These are phyloP conservation scores for Pythium phragmiticola DNA, from an alignment of 352 stramenopile genomes.

Conservation along the genomic window DNA sequence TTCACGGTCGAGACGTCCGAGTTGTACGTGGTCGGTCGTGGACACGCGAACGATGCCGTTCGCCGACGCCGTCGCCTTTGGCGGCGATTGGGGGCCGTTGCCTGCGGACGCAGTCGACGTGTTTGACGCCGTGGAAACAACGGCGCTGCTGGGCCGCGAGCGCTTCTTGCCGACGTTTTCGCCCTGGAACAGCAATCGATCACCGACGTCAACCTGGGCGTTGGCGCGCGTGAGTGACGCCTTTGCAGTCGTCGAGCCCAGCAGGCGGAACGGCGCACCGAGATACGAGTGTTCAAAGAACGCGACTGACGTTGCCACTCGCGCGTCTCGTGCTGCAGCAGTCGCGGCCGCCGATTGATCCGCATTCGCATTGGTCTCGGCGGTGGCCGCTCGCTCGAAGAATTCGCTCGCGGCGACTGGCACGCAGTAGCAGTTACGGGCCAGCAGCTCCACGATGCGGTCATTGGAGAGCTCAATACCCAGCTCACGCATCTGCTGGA, in stretches of 20 bases:
- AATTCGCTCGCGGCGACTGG: constrained; percentile 64
- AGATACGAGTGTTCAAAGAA: constrained; percentile 39
- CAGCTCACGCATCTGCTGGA: constrained; percentile 73
- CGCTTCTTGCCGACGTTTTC: constrained; percentile 77
- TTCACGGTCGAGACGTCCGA: constrained; percentile 60
- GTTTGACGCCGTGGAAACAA: background rate
- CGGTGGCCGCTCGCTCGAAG: constrained; percentile 57
- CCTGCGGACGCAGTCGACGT: background rate
- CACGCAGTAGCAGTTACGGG: constrained; percentile 77
- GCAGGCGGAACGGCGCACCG: constrained; percentile 35
- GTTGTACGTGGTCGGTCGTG: constrained; percentile 44
- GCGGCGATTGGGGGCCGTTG: background rate
- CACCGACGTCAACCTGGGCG: constrained; percentile 36
- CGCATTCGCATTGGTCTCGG: background rate
- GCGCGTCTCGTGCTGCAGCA: constrained; percentile 26
- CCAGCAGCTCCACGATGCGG: constrained; percentile 53
- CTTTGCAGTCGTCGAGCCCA: constrained; percentile 47
- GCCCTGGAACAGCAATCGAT: constrained; percentile 56
- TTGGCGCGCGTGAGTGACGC: constrained; percentile 51
- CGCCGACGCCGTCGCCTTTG: constrained; percentile 14
- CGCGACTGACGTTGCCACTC: constrained; percentile 15
- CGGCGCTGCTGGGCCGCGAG: constrained; percentile 28
- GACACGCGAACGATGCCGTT: constrained; percentile 59
- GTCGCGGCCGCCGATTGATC: background rate
- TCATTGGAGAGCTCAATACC: constrained; percentile 62